phyloP scores from a whole-genome alignment of 306 rosid genomes.

The Arachis stenosperma region DNA sequence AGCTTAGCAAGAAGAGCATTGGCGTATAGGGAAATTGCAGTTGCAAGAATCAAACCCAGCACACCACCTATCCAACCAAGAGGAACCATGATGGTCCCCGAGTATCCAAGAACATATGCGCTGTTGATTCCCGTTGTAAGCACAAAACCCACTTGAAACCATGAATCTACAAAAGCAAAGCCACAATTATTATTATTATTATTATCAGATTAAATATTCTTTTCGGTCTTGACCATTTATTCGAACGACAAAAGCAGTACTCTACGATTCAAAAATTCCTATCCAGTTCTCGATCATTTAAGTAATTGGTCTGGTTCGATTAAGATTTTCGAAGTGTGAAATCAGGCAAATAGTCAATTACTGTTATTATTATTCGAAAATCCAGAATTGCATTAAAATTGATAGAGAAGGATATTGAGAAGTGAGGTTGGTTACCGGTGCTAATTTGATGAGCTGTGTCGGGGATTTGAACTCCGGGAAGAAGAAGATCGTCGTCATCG shows the following conservation, averaged over 20 bases:
- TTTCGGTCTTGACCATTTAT: too few relatives aligned
- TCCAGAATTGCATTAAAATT: too few relatives aligned
- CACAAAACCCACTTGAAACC: slow-evolving; percentile 91
- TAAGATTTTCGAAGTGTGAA: too few relatives aligned
- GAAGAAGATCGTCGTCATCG: slow-evolving; percentile 15
- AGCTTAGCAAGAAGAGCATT: slow-evolving; percentile 86
- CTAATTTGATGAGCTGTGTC: slow-evolving; percentile 92
- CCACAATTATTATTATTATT: too few relatives aligned
- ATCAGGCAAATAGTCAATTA: too few relatives aligned
- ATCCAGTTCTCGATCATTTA: too few relatives aligned
- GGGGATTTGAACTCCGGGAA: slow-evolving; percentile 46
- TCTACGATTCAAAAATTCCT: too few relatives aligned
- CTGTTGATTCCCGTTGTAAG: slow-evolving; percentile 92
- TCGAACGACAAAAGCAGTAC: too few relatives aligned
- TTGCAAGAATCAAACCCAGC: slow-evolving; percentile 69
- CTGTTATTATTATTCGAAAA: too few relatives aligned
- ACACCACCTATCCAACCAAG: slow-evolving; percentile 83
- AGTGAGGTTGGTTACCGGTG: slow-evolving; percentile 48
- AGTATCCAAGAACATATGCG: slow-evolving; percentile 89
- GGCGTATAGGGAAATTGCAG: slow-evolving; percentile 77
- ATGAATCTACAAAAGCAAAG: slow-evolving; percentile 57
- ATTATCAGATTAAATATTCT: too few relatives aligned
- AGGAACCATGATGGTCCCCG: slow-evolving; percentile 90
- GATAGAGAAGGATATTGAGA: background rate
- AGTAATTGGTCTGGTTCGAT: too few relatives aligned